phyloP scores from a whole-genome alignment of 208 protist genomes.

The Acanthamoeba triangularis region DNA sequence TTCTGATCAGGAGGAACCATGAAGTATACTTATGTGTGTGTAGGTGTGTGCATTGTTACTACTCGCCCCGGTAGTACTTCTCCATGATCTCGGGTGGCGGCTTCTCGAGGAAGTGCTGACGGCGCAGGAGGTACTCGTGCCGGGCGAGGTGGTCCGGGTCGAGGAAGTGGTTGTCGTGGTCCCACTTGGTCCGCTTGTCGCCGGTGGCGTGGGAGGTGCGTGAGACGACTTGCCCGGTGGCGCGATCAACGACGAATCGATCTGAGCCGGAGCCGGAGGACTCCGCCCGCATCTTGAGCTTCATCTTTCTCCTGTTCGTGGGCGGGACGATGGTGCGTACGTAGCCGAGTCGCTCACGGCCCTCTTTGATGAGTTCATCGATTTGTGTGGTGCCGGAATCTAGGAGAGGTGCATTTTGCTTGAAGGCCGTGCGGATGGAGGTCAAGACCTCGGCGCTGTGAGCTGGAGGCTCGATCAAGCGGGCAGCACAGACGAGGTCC shows the following conservation, averaged over 20 bases:
- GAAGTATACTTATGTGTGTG: too few relatives aligned
- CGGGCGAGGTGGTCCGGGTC: slow-evolving; percentile 51
- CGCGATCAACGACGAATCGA: neutral
- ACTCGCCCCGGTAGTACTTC: neutral
- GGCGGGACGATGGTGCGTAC: slow-evolving; percentile 6
- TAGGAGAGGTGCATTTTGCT: neutral
- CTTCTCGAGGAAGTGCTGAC: neutral
- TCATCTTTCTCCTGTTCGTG: neutral
- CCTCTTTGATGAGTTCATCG: slow-evolving; percentile 1
- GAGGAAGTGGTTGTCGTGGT: slow-evolving; percentile 40
- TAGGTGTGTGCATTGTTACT: too few relatives aligned
- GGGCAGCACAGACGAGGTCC: neutral
- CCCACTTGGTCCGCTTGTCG: slow-evolving; percentile 25
- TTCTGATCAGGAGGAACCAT: neutral
- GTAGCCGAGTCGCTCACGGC: neutral
- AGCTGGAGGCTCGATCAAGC: neutral
- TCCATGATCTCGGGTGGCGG: neutral
- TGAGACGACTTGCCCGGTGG: neutral
- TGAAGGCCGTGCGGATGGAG: neutral
- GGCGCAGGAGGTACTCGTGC: slow-evolving; percentile 26
- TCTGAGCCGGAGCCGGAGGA: neutral
- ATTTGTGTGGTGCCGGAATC: neutral
- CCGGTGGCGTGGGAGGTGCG: neutral
- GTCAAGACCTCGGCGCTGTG: neutral
- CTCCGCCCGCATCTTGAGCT: neutral